These are phyloP conservation scores for Emiliania huxleyi DNA, from an alignment of 78 protist genomes.

Conservation along the genomic window DNA sequence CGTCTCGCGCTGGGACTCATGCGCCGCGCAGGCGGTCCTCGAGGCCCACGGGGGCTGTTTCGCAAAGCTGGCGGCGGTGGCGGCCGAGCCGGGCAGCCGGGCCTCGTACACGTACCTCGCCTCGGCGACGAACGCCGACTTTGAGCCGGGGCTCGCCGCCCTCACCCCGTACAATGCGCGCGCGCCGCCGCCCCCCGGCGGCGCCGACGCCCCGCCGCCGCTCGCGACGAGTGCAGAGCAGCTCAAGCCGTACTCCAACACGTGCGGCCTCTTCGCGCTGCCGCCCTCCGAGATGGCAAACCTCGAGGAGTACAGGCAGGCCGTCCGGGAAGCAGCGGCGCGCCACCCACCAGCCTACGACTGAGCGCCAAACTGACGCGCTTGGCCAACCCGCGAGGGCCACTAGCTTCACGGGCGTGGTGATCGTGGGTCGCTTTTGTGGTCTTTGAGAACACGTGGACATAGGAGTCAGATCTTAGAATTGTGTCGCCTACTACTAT, in stretches of 20 bases:
- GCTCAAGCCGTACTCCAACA: background rate
- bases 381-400: too few species aligned
- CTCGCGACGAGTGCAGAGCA: background rate
- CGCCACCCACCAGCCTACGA: too few species aligned
- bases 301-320: too few species aligned
- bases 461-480: too few species aligned
- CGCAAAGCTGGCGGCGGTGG: background rate
- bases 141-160: background rate
- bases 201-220: background rate
- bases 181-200: background rate
- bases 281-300: too few species aligned
- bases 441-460: too few species aligned
- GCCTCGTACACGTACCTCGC: background rate
- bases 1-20: constrained; percentile 52
- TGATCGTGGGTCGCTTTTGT: too few species aligned
- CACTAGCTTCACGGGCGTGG: too few species aligned
- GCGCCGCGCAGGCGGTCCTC: constrained; percentile 55
- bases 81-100: background rate
- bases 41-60: constrained; percentile 43
- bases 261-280: background rate
- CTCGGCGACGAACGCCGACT: background rate
- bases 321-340: too few species aligned
- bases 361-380: too few species aligned
- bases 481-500: too few species aligned
- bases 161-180: background rate